Evolutionary conservation across 331 rosid species (phyloP).

Genomic region (Quercus tomentella): DNA sequence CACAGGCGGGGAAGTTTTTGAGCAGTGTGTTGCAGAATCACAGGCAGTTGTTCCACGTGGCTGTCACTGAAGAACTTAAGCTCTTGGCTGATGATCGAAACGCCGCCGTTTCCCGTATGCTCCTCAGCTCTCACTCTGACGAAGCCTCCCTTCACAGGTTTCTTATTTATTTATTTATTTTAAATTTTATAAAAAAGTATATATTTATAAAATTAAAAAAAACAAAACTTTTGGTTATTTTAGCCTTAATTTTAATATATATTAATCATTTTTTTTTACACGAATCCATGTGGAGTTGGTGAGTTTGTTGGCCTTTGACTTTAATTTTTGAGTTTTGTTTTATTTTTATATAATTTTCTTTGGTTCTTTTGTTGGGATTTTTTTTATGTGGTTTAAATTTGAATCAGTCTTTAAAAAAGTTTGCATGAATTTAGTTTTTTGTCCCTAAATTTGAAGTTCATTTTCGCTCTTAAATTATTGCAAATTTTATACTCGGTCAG

Average conservation of each 20-base stretch:
- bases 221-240: too few relatives aligned
- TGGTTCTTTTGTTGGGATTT: too few relatives aligned
- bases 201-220: background rate
- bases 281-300: background rate
- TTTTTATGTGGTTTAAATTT: too few relatives aligned
- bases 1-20: slow-evolving; percentile 62
- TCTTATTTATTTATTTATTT: background rate
- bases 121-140: slow-evolving; percentile 36
- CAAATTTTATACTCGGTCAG: too few relatives aligned
- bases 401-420: too few relatives aligned
- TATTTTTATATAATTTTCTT: too few relatives aligned
- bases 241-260: background rate
- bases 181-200: background rate
- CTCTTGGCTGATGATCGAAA: slow-evolving; percentile 66
- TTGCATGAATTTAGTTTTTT: too few relatives aligned
- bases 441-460: too few relatives aligned
- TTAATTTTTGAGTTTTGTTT: too few relatives aligned
- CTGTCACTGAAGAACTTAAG: slow-evolving; percentile 67
- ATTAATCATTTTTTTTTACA: background rate
- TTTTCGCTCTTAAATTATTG: too few relatives aligned
- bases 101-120: slow-evolving; percentile 54
- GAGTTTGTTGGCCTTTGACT: too few relatives aligned
- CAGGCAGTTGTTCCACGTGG: slow-evolving; percentile 65
- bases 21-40: slow-evolving; percentile 76
- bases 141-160: slow-evolving; percentile 86